Conservation (phyloP, 2,329 filamentous ascomycete genomes). For the Xylariaceae sp. region DNA sequence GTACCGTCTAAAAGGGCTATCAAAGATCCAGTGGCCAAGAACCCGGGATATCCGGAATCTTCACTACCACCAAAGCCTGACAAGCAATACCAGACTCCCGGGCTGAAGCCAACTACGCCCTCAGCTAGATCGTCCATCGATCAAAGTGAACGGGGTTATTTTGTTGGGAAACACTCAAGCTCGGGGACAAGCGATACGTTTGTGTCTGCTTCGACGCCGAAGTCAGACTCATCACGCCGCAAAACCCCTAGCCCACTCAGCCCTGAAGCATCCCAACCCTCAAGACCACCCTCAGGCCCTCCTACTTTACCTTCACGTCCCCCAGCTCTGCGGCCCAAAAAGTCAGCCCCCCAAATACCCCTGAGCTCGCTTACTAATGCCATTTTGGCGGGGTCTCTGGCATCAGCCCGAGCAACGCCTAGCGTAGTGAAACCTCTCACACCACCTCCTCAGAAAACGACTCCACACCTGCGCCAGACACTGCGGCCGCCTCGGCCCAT, state of each 20-base stretch:
- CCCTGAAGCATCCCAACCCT: constrained; percentile 19
- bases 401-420: constrained; percentile 50
- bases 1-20: constrained; percentile 25
- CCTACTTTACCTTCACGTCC: constrained; percentile 10
- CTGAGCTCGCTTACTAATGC: constrained; percentile 65
- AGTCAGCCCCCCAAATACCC: constrained; percentile 39
- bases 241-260: constrained; percentile 20
- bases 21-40: constrained; percentile 11
- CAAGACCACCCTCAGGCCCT: constrained; percentile 17
- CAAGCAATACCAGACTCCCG: constrained; percentile 14
- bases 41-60: constrained; percentile 4
- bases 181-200: constrained; percentile 44
- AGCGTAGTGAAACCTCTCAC: constrained; percentile 39
- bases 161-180: constrained; percentile 26
- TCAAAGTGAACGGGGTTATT: constrained; percentile 1
- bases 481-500: constrained; percentile 52
- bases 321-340: constrained; percentile 13
- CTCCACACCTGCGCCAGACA: constrained; percentile 58
- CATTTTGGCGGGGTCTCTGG: constrained; percentile 69
- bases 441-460: constrained; percentile 40
- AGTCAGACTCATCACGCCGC: constrained; percentile 27
- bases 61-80: constrained; percentile 16
- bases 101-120: constrained; percentile 1
- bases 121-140: background rate
- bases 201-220: constrained; percentile 36